These are phyloP conservation scores for Cicer cuneatum DNA, from an alignment of 306 rosid genomes.

Conservation along the genomic window DNA sequence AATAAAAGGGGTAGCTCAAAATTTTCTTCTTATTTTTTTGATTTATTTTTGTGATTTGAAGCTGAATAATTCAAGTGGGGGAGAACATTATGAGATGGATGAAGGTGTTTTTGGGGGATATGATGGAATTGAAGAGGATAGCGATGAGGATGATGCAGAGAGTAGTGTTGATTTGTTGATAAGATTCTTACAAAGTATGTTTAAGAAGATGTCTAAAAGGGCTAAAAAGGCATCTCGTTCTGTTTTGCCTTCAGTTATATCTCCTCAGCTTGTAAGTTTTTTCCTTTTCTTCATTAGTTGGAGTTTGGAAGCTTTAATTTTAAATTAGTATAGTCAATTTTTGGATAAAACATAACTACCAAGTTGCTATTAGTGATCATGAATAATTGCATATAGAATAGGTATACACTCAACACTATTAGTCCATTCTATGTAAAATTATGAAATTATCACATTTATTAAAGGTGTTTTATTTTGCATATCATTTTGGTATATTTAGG, in stretches of 20 bases:
- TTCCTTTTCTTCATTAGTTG: background rate
- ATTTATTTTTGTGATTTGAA: slow-evolving; percentile 39
- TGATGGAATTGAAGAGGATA: slow-evolving; percentile 56
- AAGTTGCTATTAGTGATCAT: background rate
- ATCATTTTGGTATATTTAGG: background rate
- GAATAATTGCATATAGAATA: background rate
- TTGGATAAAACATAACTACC: background rate
- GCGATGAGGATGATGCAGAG: slow-evolving; percentile 65
- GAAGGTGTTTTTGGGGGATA: slow-evolving; percentile 55
- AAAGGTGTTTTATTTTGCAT: background rate
- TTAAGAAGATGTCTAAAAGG: slow-evolving; percentile 64
- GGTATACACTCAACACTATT: background rate
- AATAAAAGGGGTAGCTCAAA: background rate
- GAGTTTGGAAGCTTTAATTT: background rate
- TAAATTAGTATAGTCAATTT: background rate
- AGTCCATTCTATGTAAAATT: background rate
- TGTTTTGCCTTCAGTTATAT: slow-evolving; percentile 61
- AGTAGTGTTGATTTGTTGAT: slow-evolving; percentile 73
- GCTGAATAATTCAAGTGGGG: slow-evolving; percentile 53
- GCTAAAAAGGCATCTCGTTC: slow-evolving; percentile 79
- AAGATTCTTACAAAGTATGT: slow-evolving; percentile 70
- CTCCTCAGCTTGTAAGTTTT: slow-evolving; percentile 71
- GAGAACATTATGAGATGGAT: slow-evolving; percentile 53
- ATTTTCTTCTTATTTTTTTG: slow-evolving; percentile 6
- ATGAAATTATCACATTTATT: background rate